Conservation (phyloP, 2,329 filamentous ascomycete genomes). For the Nothophoma quercina region DNA sequence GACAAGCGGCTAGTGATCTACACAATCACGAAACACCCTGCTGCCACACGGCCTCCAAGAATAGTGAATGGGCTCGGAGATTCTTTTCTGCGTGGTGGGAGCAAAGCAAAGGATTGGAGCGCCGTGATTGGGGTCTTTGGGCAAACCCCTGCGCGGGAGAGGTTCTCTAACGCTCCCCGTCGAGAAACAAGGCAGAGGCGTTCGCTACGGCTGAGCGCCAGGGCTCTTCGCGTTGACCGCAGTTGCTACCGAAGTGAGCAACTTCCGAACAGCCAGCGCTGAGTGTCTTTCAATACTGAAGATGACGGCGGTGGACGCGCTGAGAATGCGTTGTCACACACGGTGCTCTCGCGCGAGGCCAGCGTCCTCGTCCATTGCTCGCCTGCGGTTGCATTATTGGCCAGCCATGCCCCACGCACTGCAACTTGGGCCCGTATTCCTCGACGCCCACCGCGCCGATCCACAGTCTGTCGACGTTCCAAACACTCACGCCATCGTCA, state of each 20-base stretch:
- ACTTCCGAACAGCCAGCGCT: neutral
- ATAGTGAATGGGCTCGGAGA: slow-evolving; percentile 21
- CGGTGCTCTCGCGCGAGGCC: slow-evolving; percentile 7
- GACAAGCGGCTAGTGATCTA: neutral
- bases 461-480: slow-evolving; percentile 31
- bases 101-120: slow-evolving; percentile 7
- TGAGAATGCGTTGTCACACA: slow-evolving; percentile 16
- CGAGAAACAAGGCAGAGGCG: slow-evolving; percentile 17
- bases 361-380: slow-evolving; percentile 15
- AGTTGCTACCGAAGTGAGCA: neutral
- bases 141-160: slow-evolving; percentile 5
- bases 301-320: slow-evolving; percentile 3
- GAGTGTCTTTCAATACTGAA: too few relatives aligned
- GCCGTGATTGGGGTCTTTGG: neutral
- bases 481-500: slow-evolving; percentile 34
- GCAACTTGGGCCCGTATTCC: slow-evolving; percentile 29
- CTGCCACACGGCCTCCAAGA: slow-evolving; percentile 19
- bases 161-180: slow-evolving; percentile 9
- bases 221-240: neutral
- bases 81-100: slow-evolving; percentile 24
- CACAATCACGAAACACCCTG: slow-evolving; percentile 13
- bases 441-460: slow-evolving; percentile 29
- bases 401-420: slow-evolving; percentile 19
- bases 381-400: slow-evolving; percentile 23
- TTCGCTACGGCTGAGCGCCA: slow-evolving; percentile 4